These are phyloP conservation scores for Stygiomarasmius scandens DNA, from an alignment of 1,284 basidiomycete species.

Conservation along the genomic window DNA sequence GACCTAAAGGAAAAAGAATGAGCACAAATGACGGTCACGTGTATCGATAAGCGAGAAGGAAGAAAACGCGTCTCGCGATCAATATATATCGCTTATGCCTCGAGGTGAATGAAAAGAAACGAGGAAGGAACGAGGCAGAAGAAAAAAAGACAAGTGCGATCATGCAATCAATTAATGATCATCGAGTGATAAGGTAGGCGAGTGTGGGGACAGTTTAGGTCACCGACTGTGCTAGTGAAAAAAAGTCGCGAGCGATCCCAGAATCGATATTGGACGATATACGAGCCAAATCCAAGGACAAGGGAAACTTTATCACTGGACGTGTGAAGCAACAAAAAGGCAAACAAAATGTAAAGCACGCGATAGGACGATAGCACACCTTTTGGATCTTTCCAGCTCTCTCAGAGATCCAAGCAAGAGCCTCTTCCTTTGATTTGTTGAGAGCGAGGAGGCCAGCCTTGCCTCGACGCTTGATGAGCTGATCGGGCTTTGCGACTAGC, in stretches of 20 bases:
- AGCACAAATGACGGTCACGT: conserved; percentile 1
- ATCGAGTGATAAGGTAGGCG: not conserved
- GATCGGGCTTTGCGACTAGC: conserved; percentile 94
- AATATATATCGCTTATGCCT: not conserved
- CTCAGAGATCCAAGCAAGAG: conserved; percentile 86
- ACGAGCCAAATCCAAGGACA: not conserved
- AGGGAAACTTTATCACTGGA: not conserved
- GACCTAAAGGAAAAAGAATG: conserved; percentile 54
- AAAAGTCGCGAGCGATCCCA: not conserved
- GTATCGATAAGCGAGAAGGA: not conserved
- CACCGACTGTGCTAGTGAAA: not conserved
- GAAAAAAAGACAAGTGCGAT: too few relatives aligned
- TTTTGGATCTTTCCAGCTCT: conserved; percentile 94
- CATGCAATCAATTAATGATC: not conserved
- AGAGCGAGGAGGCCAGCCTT: conserved; percentile 95
- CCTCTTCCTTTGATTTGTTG: conserved; percentile 91
- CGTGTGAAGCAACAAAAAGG: not conserved
- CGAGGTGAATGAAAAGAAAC: not conserved
- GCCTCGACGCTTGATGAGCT: conserved; percentile 99
- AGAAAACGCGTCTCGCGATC: not conserved
- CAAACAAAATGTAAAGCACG: not conserved
- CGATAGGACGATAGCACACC: conserved; percentile 44
- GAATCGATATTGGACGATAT: not conserved
- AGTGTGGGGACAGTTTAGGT: not conserved
- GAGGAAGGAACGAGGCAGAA: not conserved